phyloP scores from a whole-genome alignment of 208 protist genomes.

The Porcisia hertigi region DNA sequence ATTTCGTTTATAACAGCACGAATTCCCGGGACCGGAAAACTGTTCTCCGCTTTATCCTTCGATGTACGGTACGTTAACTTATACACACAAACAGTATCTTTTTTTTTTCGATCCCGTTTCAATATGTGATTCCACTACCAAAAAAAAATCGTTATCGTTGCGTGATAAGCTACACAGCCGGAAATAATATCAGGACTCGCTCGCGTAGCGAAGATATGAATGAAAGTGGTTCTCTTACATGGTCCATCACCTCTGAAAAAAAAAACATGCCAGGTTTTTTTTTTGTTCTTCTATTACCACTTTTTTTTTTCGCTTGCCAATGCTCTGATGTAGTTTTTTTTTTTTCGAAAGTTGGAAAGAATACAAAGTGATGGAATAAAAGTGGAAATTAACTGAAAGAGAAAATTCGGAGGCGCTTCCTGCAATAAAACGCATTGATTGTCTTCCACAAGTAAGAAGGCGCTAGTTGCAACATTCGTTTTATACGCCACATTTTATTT shows the following conservation, averaged over 20 bases:
- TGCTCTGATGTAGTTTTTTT: neutral
- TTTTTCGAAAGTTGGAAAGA: neutral
- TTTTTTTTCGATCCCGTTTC: neutral
- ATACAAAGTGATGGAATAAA: neutral
- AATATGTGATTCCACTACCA: neutral
- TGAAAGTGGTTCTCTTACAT: neutral
- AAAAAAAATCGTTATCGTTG: neutral
- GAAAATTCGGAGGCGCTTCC: neutral
- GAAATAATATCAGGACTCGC: neutral
- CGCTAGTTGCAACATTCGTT: neutral
- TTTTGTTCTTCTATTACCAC: neutral
- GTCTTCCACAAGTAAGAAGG: neutral
- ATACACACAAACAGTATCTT: neutral
- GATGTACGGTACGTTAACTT: neutral
- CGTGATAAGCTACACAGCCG: neutral
- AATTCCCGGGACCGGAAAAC: neutral
- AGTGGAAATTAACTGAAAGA: neutral
- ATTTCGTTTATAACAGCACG: conserved; percentile 1
- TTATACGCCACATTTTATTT: neutral
- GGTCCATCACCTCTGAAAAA: neutral
- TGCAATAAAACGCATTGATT: neutral
- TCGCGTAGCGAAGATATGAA: neutral
- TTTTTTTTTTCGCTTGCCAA: neutral
- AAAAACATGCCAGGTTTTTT: neutral
- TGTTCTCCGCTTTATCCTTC: neutral